Percentiles rank a stretch among this genome's conserved stretches.
Evolutionary conservation across 1,284 basidiomycete genomes (phyloP).

Genomic region (Inonotus hispidus): DNA sequence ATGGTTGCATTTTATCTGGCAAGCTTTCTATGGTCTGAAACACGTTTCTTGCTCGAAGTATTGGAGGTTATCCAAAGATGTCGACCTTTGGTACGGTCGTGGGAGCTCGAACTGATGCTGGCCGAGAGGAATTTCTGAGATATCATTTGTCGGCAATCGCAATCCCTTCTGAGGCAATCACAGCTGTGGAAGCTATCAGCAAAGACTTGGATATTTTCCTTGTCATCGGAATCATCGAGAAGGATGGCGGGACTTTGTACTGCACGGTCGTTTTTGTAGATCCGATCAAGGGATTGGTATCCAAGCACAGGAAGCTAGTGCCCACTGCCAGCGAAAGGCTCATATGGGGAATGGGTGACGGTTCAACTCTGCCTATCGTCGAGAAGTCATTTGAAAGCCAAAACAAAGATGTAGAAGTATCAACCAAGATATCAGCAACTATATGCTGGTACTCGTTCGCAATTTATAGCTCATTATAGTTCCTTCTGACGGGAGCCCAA

Average conservation of each 20-base stretch:
- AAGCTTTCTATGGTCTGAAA: constrained; percentile 13
- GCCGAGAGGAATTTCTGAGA: constrained; percentile 55
- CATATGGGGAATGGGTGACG: constrained; percentile 64
- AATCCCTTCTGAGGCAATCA: constrained; percentile 46
- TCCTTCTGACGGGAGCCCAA: background rate
- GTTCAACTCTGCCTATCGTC: constrained; percentile 43
- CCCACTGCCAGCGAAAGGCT: constrained; percentile 66
- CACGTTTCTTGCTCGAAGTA: constrained; percentile 32
- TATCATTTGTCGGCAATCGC: constrained; percentile 55
- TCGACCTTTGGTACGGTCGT: constrained; percentile 55
- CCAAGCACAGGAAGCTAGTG: constrained; percentile 68
- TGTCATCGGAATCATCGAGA: constrained; percentile 66
- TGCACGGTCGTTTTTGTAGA: constrained; percentile 66
- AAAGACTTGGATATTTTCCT: constrained; percentile 50
- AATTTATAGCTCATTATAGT: background rate
- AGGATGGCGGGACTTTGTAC: constrained; percentile 61
- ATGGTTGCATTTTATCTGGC: constrained; percentile 7
- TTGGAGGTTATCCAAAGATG: constrained; percentile 64
- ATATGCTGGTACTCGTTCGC: constrained; percentile 57
- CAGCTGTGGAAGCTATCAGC: constrained; percentile 47
- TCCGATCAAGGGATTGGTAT: constrained; percentile 49
- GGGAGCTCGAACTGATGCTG: constrained; percentile 46
- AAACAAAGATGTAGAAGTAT: constrained; percentile 20
- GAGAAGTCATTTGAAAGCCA: constrained; percentile 30
- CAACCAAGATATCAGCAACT: constrained; percentile 50